Conservation (phyloP, 805 yeast species). For the Candida saitoana region DNA sequence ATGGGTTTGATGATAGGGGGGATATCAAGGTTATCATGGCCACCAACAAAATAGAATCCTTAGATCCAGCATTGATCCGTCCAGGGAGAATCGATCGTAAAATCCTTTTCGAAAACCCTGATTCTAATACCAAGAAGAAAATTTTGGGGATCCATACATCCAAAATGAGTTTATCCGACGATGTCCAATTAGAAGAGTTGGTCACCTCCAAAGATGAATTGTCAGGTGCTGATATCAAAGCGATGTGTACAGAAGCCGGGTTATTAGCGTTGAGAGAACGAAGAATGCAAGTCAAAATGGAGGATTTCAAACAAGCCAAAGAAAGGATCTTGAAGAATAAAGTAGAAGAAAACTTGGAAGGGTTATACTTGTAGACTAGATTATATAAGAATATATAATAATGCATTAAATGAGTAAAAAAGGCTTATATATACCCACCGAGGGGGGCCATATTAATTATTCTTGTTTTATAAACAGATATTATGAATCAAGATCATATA, state of each 20-base stretch:
- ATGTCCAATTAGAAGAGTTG: constrained; percentile 83
- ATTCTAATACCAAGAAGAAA: constrained; percentile 86
- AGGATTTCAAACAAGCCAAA: constrained; percentile 89
- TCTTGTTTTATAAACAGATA: too few relatives aligned
- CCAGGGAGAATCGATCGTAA: constrained; percentile 98
- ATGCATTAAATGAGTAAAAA: not conserved
- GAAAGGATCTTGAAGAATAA: constrained; percentile 95
- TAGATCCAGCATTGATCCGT: constrained; percentile 93
- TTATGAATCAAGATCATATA: too few relatives aligned
- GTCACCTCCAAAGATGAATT: constrained; percentile 89
- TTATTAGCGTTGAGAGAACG: constrained; percentile 92
- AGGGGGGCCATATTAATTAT: too few relatives aligned
- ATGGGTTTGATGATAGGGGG: constrained; percentile 96
- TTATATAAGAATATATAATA: not conserved
- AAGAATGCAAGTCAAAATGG: constrained; percentile 94
- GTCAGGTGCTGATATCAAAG: constrained; percentile 97
- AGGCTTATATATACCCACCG: too few relatives aligned
- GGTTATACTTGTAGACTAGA: constrained; percentile 61
- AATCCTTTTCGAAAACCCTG: constrained; percentile 94
- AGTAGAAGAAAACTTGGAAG: constrained; percentile 94
- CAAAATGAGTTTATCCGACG: constrained; percentile 85
- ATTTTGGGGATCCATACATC: constrained; percentile 88
- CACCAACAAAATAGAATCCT: constrained; percentile 86
- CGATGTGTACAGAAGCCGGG: constrained; percentile 97
- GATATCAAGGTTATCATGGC: constrained; percentile 98